Evolutionary conservation across 2,329 filamentous ascomycete genomes (phyloP).

Genomic region (Acrodontium crateriforme): DNA sequence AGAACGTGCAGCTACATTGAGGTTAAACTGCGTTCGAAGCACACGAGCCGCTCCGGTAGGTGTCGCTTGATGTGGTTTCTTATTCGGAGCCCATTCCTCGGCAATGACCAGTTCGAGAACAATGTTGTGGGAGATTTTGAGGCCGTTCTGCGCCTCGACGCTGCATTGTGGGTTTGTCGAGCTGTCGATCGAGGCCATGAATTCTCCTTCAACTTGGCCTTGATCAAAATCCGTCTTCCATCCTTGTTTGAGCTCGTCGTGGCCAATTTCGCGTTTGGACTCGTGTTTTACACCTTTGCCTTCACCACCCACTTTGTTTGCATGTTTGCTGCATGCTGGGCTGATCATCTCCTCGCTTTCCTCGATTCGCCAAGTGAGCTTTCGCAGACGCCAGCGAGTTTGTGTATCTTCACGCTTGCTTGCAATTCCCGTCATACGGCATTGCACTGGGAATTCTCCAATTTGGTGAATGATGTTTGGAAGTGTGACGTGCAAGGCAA

Average conservation of each 20-base stretch:
- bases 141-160: constrained; percentile 57
- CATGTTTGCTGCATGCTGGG: constrained; percentile 66
- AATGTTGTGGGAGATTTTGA: constrained; percentile 70
- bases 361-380: constrained; percentile 85
- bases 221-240: constrained; percentile 73
- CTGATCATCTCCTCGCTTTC: constrained; percentile 71
- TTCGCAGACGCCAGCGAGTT: constrained; percentile 79
- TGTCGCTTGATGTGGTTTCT: constrained; percentile 59
- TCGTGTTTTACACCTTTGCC: constrained; percentile 60
- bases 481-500: constrained; percentile 73
- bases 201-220: constrained; percentile 66
- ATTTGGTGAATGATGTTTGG: constrained; percentile 76
- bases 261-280: constrained; percentile 63
- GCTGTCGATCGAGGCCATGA: constrained; percentile 49
- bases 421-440: constrained; percentile 77
- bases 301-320: constrained; percentile 47
- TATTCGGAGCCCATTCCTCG: constrained; percentile 65
- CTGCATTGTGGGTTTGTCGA: constrained; percentile 60
- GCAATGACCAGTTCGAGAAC: constrained; percentile 89
- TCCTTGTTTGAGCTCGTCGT: constrained; percentile 67
- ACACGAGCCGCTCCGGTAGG: constrained; percentile 85
- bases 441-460: constrained; percentile 62
- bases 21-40: constrained; percentile 78
- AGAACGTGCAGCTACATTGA: constrained; percentile 66
- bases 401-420: constrained; percentile 53